Percentiles rank a stretch among this genome's conserved stretches.
phyloP scores from a whole-genome alignment of 2,329 filamentous ascomycete genomes.

The Aspergillus fructus region DNA sequence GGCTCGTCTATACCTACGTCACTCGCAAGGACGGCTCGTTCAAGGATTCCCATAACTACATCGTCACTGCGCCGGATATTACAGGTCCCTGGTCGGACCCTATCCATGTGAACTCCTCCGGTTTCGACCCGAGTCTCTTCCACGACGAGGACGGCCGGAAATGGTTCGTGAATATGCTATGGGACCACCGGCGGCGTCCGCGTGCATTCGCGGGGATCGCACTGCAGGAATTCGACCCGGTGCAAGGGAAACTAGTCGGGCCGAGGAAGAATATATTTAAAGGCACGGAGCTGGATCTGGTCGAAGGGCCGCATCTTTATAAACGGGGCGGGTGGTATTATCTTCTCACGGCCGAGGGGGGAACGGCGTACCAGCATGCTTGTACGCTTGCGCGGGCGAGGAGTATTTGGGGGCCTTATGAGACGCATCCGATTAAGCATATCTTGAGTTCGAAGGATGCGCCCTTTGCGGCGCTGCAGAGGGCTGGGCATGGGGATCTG shows the following conservation, averaged over 20 bases:
- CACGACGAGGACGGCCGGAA: constrained; percentile 24
- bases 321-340: constrained; percentile 28
- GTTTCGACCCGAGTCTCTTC: constrained; percentile 53
- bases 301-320: constrained; percentile 28
- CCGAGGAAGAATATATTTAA: constrained; percentile 5
- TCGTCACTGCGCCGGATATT: constrained; percentile 46
- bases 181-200: constrained; percentile 1
- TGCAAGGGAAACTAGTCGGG: not conserved
- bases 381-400: constrained; percentile 25
- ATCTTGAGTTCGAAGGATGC: constrained; percentile 8
- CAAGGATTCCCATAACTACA: constrained; percentile 58
- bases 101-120: constrained; percentile 49
- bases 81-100: constrained; percentile 49
- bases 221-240: constrained; percentile 4
- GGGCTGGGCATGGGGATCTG: constrained; percentile 8
- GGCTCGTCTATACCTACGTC: constrained; percentile 43
- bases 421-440: constrained; percentile 13
- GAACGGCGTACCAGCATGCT: constrained; percentile 22
- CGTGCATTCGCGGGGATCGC: constrained; percentile 1
- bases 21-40: constrained; percentile 67
- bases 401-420: constrained; percentile 38
- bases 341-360: constrained; percentile 23
- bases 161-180: constrained; percentile 9
- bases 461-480: constrained; percentile 8
- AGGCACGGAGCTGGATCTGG: constrained; percentile 1